Evolutionary conservation across 805 yeast genomes (phyloP).

Genomic region (Yarrowia sp.): DNA sequence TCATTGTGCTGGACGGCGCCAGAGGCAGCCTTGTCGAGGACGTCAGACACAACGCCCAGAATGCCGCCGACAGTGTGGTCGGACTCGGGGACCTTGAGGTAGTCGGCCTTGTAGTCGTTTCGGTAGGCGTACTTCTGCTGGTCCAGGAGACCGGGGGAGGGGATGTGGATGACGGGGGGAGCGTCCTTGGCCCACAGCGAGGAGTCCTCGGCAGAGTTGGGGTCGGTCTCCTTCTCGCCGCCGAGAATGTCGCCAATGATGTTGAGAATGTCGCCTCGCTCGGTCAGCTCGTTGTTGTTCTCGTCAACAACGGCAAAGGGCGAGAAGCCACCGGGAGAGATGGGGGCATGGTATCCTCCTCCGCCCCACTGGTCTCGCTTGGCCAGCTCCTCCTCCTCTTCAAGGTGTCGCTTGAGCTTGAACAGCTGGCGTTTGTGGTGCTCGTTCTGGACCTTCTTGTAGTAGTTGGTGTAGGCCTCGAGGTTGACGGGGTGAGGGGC

Average conservation of each 20-base stretch:
- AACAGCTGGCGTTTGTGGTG: constrained; percentile 36
- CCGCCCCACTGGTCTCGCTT: constrained; percentile 23
- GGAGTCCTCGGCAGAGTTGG: neutral
- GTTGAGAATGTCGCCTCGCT: constrained; percentile 36
- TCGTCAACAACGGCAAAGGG: constrained; percentile 34
- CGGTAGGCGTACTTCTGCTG: constrained; percentile 36
- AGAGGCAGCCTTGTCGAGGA: constrained; percentile 20
- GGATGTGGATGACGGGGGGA: constrained; percentile 26
- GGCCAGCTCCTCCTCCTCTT: constrained; percentile 25
- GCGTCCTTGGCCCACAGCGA: constrained; percentile 33
- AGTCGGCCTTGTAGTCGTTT: constrained; percentile 39
- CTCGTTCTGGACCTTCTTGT: constrained; percentile 38
- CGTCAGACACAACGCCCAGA: constrained; percentile 30
- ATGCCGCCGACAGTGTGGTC: constrained; percentile 37
- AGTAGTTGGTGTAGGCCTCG: constrained; percentile 38
- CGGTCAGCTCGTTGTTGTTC: constrained; percentile 32
- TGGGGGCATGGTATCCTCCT: constrained; percentile 14
- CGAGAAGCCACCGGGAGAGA: constrained; percentile 2
- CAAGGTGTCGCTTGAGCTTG: constrained; percentile 38
- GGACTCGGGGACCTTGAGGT: constrained; percentile 25
- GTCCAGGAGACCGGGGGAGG: constrained; percentile 33
- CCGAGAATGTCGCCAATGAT: constrained; percentile 33
- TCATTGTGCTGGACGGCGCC: constrained; percentile 19
- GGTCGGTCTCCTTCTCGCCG: constrained; percentile 22
- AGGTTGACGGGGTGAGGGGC: constrained; percentile 32